Base-by-base conservation (phyloP, 2,329 filamentous ascomycete species). In the Stagonosporopsis chrysanthemi region DNA sequence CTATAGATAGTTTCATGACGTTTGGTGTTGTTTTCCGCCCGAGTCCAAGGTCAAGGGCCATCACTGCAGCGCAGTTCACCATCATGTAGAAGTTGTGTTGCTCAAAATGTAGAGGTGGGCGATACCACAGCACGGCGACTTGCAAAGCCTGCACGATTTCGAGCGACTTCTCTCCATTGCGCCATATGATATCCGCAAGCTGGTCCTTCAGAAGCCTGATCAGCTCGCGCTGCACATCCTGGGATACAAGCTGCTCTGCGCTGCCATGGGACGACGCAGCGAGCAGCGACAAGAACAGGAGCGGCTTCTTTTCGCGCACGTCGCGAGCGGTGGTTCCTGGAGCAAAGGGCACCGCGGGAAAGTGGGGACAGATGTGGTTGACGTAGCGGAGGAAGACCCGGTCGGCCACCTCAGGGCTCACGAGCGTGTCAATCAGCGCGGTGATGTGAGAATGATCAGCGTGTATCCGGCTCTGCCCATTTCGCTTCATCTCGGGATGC, bases 81-180 rank as follows among this genome's bases (percentile, higher is more conserved):
- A 95, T 84, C 78, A 94, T 90, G 77, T 95, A 96, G 74, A 95
- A 96, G 72, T 95, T 95, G 69, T 94, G 86, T 77, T 95, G 90
- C 69, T 96, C 91, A 57, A 90, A 90, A 66, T 90, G 85, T 64
- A 94, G 88, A 0, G 92, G 92, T 15, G 91, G 91, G 73, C 87
- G 88, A 74, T 96, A 96, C 90, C 92, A 96, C 19, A 92, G 84
- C n/a, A 88, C 86, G 6, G 86, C 82, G 3, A 96, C 80, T 56
- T 91, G 84, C 38, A 96, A 79, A 1, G 90, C 86, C 77, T 97
- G 92, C 8, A 96, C 86, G 6, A 96, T 80, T 74, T 96, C 92
- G 17, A 97, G 77, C 33, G 86, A 91, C 80, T 96, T 96, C 66
- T 92, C 88, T 12, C 90, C 91, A 6, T 85, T 84, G 28, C 92